Evolutionary conservation across 2,329 filamentous ascomycete genomes (phyloP), one percentile per base, ranked within the genome.

Genomic region (Plectosphaerella plurivora): DNA sequence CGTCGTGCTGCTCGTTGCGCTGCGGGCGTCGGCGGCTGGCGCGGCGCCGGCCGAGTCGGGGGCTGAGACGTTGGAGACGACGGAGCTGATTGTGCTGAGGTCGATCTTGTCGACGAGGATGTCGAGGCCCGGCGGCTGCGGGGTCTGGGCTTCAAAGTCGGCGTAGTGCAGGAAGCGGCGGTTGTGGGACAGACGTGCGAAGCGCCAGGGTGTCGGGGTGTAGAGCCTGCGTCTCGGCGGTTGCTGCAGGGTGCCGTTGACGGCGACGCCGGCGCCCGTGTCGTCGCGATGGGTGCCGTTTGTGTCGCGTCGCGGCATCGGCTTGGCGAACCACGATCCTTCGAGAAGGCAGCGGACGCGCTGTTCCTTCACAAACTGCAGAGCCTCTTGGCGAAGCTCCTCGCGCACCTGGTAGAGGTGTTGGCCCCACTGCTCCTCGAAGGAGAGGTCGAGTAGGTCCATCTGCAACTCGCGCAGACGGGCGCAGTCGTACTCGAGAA

Each of bases 311-410:
- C 63, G 69, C 49, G 73, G 67, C 11, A 70, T 63, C 5, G 79
- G 68, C 68, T 78, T 71, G 66, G 73, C 67, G 72, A 97, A 99
- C 94, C 94, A 99, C 10, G 88, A 86, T 7, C 94, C 94, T 59
- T 90, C 82, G 4, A 97, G 79, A 39, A 99, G 75, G 65, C 92
- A 97, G 51, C 94, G 82, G 55, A 97, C 89, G 37, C 94, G 85
- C 69, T 99, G 94, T 72, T 99, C 94, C 70, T 96, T 97, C 70
- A 97, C 89, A 64, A 99, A 99, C 63, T 96, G 90, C 51, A 97
- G 73, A 11, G 93, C 91, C 69, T 99, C 94, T 62, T 93, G 86
- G 60, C 90, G 88, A 45, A 97, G 78, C 67, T 96, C 91, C 51
- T 97, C 91, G 35, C 91, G 87, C n/a, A 96, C 89, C 70, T 94